Percentiles rank a stretch among this genome's conserved stretches.
Conservation (phyloP, 2,329 filamentous ascomycete species). For the Lojkania enalia region DNA sequence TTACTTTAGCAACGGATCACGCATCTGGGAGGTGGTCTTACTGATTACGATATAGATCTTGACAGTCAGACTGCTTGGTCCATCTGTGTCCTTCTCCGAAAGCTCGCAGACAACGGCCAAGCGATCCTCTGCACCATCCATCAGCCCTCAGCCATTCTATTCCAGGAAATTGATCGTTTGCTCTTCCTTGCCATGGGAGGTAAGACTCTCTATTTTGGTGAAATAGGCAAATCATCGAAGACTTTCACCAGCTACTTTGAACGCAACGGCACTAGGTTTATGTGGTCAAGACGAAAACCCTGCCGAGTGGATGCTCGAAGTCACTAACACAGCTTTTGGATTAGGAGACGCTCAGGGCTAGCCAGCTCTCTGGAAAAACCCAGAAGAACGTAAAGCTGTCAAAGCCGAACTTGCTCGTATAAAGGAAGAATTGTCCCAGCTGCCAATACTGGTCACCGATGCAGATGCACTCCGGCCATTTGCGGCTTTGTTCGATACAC, state of each 20-base stretch:
- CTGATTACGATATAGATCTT: no score
- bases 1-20: no score
- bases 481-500: constrained; percentile 67
- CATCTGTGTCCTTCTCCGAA: constrained; percentile 72
- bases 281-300: constrained; percentile 55
- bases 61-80: constrained; percentile 72
- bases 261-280: constrained; percentile 55
- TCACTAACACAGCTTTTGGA: constrained; percentile 8
- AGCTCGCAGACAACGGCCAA: constrained; percentile 74
- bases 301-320: constrained; percentile 66
- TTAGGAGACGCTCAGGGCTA: constrained; percentile 16
- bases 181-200: constrained; percentile 75
- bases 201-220: constrained; percentile 79
- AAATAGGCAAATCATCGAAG: constrained; percentile 71
- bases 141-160: constrained; percentile 78
- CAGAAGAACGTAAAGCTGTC: constrained; percentile 24
- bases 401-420: constrained; percentile 45
- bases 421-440: constrained; percentile 25
- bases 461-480: constrained; percentile 69
- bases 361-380: constrained; percentile 16
- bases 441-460: constrained; percentile 33
- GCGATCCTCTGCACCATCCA: constrained; percentile 87
- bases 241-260: constrained; percentile 61
- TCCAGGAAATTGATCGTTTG: constrained; percentile 80
- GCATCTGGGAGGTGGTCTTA: no score